Conservation (phyloP, 169 alveolate species). For the Babesia ovata region DNA sequence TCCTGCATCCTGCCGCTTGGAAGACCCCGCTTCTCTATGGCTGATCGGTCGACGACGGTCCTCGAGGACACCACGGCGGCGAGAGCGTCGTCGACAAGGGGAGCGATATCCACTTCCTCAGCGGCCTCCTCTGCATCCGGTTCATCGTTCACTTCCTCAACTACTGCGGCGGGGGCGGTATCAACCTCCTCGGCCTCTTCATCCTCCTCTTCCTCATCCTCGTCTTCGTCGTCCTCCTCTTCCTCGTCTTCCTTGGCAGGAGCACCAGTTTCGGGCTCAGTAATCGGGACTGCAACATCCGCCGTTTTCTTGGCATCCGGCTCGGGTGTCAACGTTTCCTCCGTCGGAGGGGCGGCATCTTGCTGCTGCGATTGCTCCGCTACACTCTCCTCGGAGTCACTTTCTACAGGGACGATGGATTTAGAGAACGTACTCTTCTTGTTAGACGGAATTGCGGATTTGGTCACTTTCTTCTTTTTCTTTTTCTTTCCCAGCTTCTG, state of each 20-base stretch:
- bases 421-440: conserved; percentile 70
- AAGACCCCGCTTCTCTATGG: conserved; percentile 31
- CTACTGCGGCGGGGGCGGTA: background rate
- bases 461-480: conserved; percentile 64
- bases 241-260: background rate
- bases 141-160: background rate
- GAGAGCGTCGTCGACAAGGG: conserved; percentile 41
- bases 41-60: conserved; percentile 15
- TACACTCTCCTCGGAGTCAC: conserved; percentile 4
- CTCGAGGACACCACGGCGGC: conserved; percentile 10
- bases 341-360: background rate
- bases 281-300: background rate
- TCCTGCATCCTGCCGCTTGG: conserved; percentile 38
- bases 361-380: background rate
- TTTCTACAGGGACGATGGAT: conserved; percentile 27
- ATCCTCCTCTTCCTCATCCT: conserved; percentile 2
- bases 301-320: background rate
- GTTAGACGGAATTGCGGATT: conserved; percentile 66
- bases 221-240: conserved; percentile 6
- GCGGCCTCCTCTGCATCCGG: background rate
- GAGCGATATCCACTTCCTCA: conserved; percentile 11
- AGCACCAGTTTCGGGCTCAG: background rate
- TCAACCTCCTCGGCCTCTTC: conserved; percentile 14
- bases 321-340: background rate
- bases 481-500: conserved; percentile 57